phyloP scores from a whole-genome alignment of 331 rosid species.

The Prunus yedoensis region DNA sequence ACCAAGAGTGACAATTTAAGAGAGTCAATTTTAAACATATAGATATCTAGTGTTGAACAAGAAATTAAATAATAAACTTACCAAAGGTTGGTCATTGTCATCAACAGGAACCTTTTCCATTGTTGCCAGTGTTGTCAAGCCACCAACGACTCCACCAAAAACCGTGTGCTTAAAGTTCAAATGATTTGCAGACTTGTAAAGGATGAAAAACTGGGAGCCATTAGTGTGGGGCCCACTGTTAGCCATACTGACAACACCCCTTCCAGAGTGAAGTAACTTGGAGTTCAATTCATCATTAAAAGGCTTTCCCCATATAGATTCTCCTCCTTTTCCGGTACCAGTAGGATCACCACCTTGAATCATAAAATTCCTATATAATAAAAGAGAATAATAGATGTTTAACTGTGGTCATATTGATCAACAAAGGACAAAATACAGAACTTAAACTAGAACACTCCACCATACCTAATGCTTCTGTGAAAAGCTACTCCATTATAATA shows the following conservation, averaged over 20 bases:
- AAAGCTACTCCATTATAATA: constrained; percentile 88
- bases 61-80: constrained; percentile 33
- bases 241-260: constrained; percentile 98
- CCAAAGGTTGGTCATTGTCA: constrained; percentile 83
- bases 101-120: constrained; percentile 96
- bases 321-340: constrained; percentile 92
- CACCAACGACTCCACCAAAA: constrained; percentile 91
- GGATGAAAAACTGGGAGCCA: constrained; percentile 95
- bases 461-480: constrained; percentile 83
- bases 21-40: not conserved
- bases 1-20: not conserved
- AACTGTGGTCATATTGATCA: constrained; percentile 14
- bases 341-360: constrained; percentile 99
- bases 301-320: constrained; percentile 96
- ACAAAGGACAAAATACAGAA: not conserved
- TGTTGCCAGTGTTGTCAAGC: constrained; percentile 75
- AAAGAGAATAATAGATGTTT: constrained; percentile 3
- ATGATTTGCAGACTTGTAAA: constrained; percentile 91
- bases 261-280: constrained; percentile 87
- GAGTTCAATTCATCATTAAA: constrained; percentile 92
- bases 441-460: constrained; percentile 2
- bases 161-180: constrained; percentile 93
- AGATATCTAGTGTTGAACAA: not conserved
- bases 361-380: constrained; percentile 82
- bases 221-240: constrained; percentile 97